Percentiles rank a stretch among this genome's conserved stretches.
Evolutionary conservation across 306 rosid genomes (phyloP).

Genomic region (Malus orientalis): DNA sequence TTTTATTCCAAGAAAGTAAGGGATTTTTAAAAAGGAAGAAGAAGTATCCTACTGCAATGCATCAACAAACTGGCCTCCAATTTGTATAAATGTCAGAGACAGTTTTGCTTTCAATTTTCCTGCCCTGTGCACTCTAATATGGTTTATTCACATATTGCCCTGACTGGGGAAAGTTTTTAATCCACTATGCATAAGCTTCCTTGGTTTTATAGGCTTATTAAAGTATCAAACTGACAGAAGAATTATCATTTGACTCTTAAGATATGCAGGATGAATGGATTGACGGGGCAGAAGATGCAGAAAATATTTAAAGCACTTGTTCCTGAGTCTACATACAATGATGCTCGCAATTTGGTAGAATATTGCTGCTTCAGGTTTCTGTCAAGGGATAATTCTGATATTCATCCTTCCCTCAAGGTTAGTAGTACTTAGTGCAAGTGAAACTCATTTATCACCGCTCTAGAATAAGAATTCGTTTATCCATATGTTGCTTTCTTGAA

Average conservation of each 20-base stretch:
- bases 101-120: background rate
- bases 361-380: conserved; percentile 97
- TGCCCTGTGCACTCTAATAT: background rate
- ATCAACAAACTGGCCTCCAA: background rate
- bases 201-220: conserved; percentile 21
- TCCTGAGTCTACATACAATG: conserved; percentile 48
- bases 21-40: background rate
- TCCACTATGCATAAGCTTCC: conserved; percentile 5
- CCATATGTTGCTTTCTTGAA: background rate
- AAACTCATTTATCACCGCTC: background rate
- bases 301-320: conserved; percentile 82
- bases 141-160: background rate
- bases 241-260: conserved; percentile 51
- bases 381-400: conserved; percentile 73
- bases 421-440: background rate
- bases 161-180: background rate
- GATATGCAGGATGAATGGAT: conserved; percentile 93
- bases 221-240: conserved; percentile 24
- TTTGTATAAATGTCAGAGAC: background rate
- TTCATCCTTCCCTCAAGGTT: conserved; percentile 93
- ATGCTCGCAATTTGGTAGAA: conserved; percentile 87
- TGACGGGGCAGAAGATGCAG: conserved; percentile 89
- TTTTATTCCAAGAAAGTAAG: background rate
- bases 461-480: background rate
- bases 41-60: background rate